Conservation (phyloP, 495 filamentous ascomycete genomes). For the Talaromyces liani region DNA sequence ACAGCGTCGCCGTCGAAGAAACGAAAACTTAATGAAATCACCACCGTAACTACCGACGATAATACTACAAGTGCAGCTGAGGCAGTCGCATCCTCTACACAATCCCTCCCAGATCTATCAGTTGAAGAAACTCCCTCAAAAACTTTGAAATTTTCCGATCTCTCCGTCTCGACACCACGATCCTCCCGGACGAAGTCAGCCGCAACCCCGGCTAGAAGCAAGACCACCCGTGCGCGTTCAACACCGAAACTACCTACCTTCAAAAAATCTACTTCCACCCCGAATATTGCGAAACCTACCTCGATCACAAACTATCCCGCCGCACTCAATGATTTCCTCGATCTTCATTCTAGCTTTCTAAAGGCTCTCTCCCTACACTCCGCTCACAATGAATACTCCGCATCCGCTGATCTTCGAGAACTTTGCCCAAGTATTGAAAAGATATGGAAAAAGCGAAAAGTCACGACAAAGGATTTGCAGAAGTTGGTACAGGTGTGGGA, state of each 20-base stretch:
- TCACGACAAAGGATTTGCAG: slow-evolving; percentile 35
- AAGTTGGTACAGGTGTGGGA: slow-evolving; percentile 36
- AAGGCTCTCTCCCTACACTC: slow-evolving; percentile 33
- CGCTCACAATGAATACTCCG: slow-evolving; percentile 30
- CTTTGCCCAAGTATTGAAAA: slow-evolving; percentile 32
- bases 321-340: slow-evolving; percentile 27
- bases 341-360: slow-evolving; percentile 31
- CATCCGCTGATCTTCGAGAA: slow-evolving; percentile 34
- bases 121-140: slow-evolving; percentile 29
- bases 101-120: background rate
- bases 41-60: slow-evolving; percentile 9
- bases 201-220: slow-evolving; percentile 2
- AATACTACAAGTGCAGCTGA: background rate
- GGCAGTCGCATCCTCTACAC: background rate
- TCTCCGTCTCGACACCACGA: slow-evolving; percentile 32
- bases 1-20: slow-evolving; percentile 38
- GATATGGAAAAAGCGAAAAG: slow-evolving; percentile 43
- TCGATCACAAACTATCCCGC: slow-evolving; percentile 8
- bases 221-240: background rate
- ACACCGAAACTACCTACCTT: background rate
- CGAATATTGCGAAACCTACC: background rate
- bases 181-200: background rate
- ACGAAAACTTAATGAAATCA: slow-evolving; percentile 35
- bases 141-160: slow-evolving; percentile 30
- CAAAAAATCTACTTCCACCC: background rate